Evolutionary conservation across 768 basidiomycete species (phyloP).

Genomic region (Suillus subaureus): DNA sequence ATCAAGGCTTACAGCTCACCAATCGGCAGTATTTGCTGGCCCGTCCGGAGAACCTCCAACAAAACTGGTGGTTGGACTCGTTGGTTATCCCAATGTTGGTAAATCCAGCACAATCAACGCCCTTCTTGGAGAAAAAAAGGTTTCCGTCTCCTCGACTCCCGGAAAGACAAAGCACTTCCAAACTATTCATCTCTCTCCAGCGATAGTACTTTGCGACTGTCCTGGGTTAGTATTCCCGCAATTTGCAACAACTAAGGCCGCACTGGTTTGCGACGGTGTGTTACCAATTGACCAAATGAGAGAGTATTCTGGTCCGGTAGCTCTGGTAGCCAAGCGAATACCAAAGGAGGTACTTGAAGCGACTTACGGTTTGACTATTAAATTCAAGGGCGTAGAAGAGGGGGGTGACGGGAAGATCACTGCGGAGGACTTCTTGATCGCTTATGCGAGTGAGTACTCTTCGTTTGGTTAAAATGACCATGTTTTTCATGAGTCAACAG

Average conservation of each 20-base stretch:
- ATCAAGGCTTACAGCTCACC: constrained; percentile 11
- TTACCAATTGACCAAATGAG: constrained; percentile 96
- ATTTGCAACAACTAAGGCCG: constrained; percentile 95
- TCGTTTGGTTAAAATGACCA: constrained; percentile 8
- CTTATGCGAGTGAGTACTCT: constrained; percentile 84
- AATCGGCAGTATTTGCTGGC: constrained; percentile 57
- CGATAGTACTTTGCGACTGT: constrained; percentile 92
- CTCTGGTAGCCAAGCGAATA: constrained; percentile 76
- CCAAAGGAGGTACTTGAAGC: constrained; percentile 86
- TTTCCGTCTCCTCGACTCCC: constrained; percentile 96
- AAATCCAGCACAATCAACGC: constrained; percentile 99
- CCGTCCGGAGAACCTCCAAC: constrained; percentile 55
- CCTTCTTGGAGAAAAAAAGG: constrained; percentile 93
- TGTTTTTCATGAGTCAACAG: constrained; percentile 45
- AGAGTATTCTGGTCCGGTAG: constrained; percentile 85
- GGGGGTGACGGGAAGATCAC: constrained; percentile 78
- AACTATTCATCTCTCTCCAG: constrained; percentile 90
- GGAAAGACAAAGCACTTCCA: constrained; percentile 99
- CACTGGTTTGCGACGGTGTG: constrained; percentile 95
- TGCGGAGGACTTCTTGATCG: constrained; percentile 79
- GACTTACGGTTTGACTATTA: constrained; percentile 84
- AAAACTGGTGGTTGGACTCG: constrained; percentile 83
- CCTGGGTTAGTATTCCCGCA: constrained; percentile 98
- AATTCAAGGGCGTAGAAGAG: constrained; percentile 65
- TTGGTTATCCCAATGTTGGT: constrained; percentile 98